These are phyloP conservation scores for Botrytis elliptica DNA, from an alignment of 2,329 filamentous ascomycete species.

Conservation along the genomic window DNA sequence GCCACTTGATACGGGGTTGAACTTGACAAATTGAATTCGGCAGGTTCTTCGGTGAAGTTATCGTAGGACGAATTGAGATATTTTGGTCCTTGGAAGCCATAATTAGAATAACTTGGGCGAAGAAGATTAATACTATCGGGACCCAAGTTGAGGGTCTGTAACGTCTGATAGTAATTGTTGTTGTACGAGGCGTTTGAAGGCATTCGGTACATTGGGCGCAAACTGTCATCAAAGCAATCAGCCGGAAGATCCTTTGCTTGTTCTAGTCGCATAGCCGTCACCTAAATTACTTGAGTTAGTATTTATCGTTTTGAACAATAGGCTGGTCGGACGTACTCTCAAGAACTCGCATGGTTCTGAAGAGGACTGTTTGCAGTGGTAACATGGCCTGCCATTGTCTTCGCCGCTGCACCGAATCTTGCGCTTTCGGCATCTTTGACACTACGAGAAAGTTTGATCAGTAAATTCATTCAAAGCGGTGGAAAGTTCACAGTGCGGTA, in stretches of 20 bases:
- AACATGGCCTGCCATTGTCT: constrained; percentile 72
- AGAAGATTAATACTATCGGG: not conserved
- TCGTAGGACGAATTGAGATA: not conserved
- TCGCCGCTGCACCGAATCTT: constrained; percentile 96
- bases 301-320: constrained; percentile 11
- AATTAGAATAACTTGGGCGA: not conserved
- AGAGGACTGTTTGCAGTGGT: constrained; percentile 77
- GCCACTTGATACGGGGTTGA: constrained; percentile 8
- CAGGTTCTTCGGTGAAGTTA: constrained; percentile 7
- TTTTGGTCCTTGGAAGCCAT: constrained; percentile 8
- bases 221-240: constrained; percentile 13
- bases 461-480: not conserved
- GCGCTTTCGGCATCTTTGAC: constrained; percentile 81
- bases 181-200: not conserved
- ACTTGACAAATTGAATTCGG: constrained; percentile 1
- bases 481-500: not conserved
- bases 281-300: constrained; percentile 30
- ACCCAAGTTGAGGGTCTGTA: constrained; percentile 2
- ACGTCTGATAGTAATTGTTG: not conserved
- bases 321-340: constrained; percentile 55
- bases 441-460: constrained; percentile 53
- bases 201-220: constrained; percentile 4
- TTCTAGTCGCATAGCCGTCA: constrained; percentile 25
- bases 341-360: constrained; percentile 73
- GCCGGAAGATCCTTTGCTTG: constrained; percentile 3